A percentile compares a stretch with the other conserved stretches of the same genome.
phyloP scores from a whole-genome alignment of 768 basidiomycete genomes.

The Termitomyces sp. region DNA sequence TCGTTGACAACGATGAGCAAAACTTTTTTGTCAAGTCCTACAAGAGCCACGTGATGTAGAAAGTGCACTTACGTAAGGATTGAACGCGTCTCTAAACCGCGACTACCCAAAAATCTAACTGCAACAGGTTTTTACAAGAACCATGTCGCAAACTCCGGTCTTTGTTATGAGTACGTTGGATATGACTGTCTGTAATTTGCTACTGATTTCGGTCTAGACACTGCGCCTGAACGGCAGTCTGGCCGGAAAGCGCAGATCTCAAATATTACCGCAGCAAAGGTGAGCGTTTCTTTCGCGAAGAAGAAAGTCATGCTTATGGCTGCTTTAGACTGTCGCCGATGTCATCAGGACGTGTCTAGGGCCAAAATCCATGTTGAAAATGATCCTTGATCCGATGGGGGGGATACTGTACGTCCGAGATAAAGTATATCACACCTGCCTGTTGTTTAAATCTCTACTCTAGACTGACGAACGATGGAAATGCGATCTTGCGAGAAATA shows the following conservation, averaged over 20 bases:
- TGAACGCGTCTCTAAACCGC: slow-evolving; percentile 7
- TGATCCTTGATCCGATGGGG: slow-evolving; percentile 99
- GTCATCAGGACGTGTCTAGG: slow-evolving; percentile 97
- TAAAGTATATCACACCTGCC: background rate
- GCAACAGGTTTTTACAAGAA: background rate
- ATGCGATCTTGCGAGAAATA: slow-evolving; percentile 96
- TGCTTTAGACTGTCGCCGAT: slow-evolving; percentile 85
- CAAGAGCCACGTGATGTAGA: slow-evolving; percentile 1
- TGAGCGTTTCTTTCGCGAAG: slow-evolving; percentile 25
- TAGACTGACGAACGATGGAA: slow-evolving; percentile 97
- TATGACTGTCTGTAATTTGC: accelerated
- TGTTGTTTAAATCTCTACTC: background rate
- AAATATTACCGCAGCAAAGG: slow-evolving; percentile 97
- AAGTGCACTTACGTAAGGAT: slow-evolving; percentile 3
- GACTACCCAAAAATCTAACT: slow-evolving; percentile 4
- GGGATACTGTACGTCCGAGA: slow-evolving; percentile 75
- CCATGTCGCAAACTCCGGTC: slow-evolving; percentile 67
- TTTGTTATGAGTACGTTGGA: slow-evolving; percentile 72
- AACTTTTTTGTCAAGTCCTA: slow-evolving; percentile 6
- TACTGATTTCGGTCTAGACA: slow-evolving; percentile 47
- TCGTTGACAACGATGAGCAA: slow-evolving; percentile 11
- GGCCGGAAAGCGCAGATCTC: slow-evolving; percentile 95
- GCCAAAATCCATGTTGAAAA: slow-evolving; percentile 98
- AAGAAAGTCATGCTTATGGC: slow-evolving; percentile 1
- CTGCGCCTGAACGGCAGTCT: slow-evolving; percentile 89